Percentiles rank a stretch among this genome's conserved stretches.
phyloP scores from a whole-genome alignment of 2,329 filamentous ascomycete species.

The Elsinoe australis region DNA sequence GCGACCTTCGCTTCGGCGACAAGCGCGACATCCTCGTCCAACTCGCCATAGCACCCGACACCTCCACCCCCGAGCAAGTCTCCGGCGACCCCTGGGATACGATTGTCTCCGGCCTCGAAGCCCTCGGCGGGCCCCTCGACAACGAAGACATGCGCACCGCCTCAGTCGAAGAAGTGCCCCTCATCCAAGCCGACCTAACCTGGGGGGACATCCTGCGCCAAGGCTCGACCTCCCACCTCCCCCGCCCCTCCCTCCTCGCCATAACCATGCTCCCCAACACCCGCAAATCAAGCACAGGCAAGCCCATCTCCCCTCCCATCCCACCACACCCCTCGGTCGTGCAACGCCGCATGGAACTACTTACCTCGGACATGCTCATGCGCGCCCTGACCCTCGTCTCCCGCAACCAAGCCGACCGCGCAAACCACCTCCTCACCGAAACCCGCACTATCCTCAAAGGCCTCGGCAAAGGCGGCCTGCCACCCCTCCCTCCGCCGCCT shows the following conservation, averaged over 20 bases:
- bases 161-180: slow-evolving; percentile 87
- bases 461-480: slow-evolving; percentile 86
- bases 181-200: slow-evolving; percentile 88
- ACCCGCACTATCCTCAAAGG: slow-evolving; percentile 93
- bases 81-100: slow-evolving; percentile 96
- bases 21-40: slow-evolving; percentile 93
- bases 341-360: slow-evolving; percentile 91
- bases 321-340: slow-evolving; percentile 92
- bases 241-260: slow-evolving; percentile 80
- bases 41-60: slow-evolving; percentile 84
- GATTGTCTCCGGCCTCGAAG: slow-evolving; percentile 90
- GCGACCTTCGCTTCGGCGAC: slow-evolving; percentile 89
- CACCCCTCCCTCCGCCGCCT: slow-evolving; percentile 66
- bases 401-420: slow-evolving; percentile 85
- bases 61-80: slow-evolving; percentile 68
- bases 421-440: slow-evolving; percentile 84
- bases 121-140: slow-evolving; percentile 78
- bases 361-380: slow-evolving; percentile 97
- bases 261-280: slow-evolving; percentile 85
- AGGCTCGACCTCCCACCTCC: slow-evolving; percentile 74
- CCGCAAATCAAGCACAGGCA: slow-evolving; percentile 25
- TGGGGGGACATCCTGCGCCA: slow-evolving; percentile 93
- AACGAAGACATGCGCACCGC: slow-evolving; percentile 73
- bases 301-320: slow-evolving; percentile 63
- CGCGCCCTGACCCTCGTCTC: slow-evolving; percentile 84